A percentile compares a stretch with the other conserved stretches of the same genome.
phyloP scores from a whole-genome alignment of 1,284 basidiomycete species.

The Pholiota adiposa region DNA sequence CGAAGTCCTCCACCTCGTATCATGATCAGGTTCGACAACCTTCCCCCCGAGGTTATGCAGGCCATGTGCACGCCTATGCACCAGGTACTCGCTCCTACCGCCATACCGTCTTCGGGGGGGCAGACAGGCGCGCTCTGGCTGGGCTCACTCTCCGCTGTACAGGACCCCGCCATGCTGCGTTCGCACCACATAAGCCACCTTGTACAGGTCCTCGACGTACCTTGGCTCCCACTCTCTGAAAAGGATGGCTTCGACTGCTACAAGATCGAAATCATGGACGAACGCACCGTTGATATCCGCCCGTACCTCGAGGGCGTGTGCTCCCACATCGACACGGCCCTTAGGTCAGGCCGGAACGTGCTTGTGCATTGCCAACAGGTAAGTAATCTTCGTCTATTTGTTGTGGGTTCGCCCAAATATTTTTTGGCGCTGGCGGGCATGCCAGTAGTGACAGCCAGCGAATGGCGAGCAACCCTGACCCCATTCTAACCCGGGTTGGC shows the following conservation, averaged over 20 bases:
- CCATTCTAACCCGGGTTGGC: neutral
- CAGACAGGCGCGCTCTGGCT: conserved; percentile 51
- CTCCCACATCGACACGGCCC: conserved; percentile 72
- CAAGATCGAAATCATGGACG: conserved; percentile 71
- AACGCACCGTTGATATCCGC: conserved; percentile 72
- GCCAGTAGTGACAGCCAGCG: too few species aligned
- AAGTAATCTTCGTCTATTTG: conserved; percentile 39
- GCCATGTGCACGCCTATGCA: conserved; percentile 84
- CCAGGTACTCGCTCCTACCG: conserved; percentile 55
- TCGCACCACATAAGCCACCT: conserved; percentile 58
- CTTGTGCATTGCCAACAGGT: conserved; percentile 91
- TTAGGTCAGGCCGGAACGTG: conserved; percentile 74
- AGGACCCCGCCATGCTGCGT: conserved; percentile 52
- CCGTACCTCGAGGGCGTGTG: conserved; percentile 73
- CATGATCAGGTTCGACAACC: conserved; percentile 76
- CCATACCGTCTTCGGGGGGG: conserved; percentile 28
- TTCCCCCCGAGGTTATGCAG: conserved; percentile 73
- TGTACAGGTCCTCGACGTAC: conserved; percentile 72
- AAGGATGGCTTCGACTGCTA: conserved; percentile 63
- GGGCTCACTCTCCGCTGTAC: conserved; percentile 57
- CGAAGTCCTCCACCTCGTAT: neutral
- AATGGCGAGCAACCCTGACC: neutral
- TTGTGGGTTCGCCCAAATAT: conserved; percentile 41
- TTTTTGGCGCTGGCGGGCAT: conserved; percentile 39
- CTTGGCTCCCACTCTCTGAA: conserved; percentile 66